Base-by-base conservation (phyloP, 331 rosid species). In the Quercus lobata region DNA sequence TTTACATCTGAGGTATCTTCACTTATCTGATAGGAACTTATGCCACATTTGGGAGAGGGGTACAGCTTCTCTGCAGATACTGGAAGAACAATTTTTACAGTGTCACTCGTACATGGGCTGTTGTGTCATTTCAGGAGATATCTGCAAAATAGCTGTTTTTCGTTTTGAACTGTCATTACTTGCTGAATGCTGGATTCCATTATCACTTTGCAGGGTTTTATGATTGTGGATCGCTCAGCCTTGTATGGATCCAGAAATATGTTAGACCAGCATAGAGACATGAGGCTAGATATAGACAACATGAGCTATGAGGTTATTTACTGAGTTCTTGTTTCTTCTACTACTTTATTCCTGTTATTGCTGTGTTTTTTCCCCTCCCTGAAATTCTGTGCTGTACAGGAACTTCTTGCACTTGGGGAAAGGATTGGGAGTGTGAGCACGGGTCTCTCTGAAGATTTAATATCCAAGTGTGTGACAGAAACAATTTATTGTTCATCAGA, bases 271-370 rank as follows among this genome's bases (percentile, higher is more conserved):
- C 98, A 93, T 78, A 90, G 97, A 78, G 97, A 91, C 18, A 87
- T 93, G 98, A 91, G 97, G 82, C 84, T 93, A 85, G 98, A 93
- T 87, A 68, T 88, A 32, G 98, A 93, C 83, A 90, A 83, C 82
- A 86, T 93, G 98, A 83, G 93, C 78, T 93, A 93, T 18, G 98
- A 93, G 97, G 98, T 93, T 78, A 58, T 79, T 52, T 46, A 60
- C 21, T 19, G 19, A 66, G 68, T 72, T 80, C 77, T 73, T 22
- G 12, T 30, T 15, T 27, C 7, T 70, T 25, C 21, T 11, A 55
- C 30, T 29, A 52, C 5, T 30, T 73, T 46, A 49, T 76, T 70
- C 25, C 56, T 24, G 17, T 58, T 30, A 57, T 7, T 30, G 41
- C 19, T 73, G 16, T 18, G 29, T 29, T 30, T 70, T 17, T 57